Base-by-base conservation (phyloP, 2,329 filamentous ascomycete species). In the Botrytis fragariae region DNA sequence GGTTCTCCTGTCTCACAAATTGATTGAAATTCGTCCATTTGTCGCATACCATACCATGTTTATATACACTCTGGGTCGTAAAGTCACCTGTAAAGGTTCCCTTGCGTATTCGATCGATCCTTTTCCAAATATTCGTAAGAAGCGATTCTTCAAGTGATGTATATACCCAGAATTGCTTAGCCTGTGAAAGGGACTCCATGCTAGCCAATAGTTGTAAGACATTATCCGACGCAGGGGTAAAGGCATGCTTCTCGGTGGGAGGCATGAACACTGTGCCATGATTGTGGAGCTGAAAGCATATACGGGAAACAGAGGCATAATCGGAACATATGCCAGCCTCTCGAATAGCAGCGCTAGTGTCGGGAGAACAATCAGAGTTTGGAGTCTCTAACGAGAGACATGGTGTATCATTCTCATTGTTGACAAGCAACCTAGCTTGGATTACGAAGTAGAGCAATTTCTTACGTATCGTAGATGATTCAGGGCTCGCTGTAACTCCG, bases 1-100 rank as follows among this genome's bases (percentile, higher is more conserved):
- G 20, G 3, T n/a, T n/a, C 22, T 6, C 48, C 22, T n/a, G 9
- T n/a, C 48, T 51, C 22, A n/a, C 48, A 51, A 51, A 51, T 3
- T 25, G 14, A 48, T 67, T 67, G 44, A 67, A 67, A 67, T 67
- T 67, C 45, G 29, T 67, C 63, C 29, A 67, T 48, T 51, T 22
- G 44, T 67, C 45, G 20, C 22, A 51, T 37, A 67, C 63, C n/a
- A 67, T 67, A 25, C 20, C 25, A 48, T 6, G 10, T 67, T n/a
- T 67, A 37, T 48, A 67, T 51, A 67, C n/a, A 25, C 44, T 67
- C 29, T 25, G 63, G 37, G 63, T 67, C 4, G 63, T 67, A 51
- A 67, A 67, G n/a, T 67, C 44, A 10, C 42, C 63, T 37, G 63
- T 67, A 67, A 67, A 67, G 18, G 29, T 18, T 51, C 63, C 63